Percentiles rank a stretch among this genome's conserved stretches.
phyloP scores from a whole-genome alignment of 345 rosid species.

The Lumnitzera littorea region DNA sequence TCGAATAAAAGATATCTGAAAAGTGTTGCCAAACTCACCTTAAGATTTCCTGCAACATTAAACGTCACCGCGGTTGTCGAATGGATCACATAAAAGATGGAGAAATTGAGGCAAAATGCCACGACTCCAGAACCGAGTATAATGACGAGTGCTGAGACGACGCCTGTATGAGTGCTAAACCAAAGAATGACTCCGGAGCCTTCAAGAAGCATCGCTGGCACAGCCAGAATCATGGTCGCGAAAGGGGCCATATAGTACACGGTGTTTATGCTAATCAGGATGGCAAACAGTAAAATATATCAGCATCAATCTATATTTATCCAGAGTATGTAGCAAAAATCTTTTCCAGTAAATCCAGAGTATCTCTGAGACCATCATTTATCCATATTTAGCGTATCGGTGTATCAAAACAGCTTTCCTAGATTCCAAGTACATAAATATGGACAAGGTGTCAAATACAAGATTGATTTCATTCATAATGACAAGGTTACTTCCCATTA shows the following conservation, averaged over 20 bases:
- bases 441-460: no score
- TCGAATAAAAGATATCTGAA: neutral
- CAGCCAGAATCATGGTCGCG: constrained; percentile 88
- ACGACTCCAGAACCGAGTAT: constrained; percentile 85
- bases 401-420: no score
- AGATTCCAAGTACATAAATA: no score
- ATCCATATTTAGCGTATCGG: no score
- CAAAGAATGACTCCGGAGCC: constrained; percentile 77
- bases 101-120: constrained; percentile 96
- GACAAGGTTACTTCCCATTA: no score
- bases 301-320: constrained; percentile 7
- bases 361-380: neutral
- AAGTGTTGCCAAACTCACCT: constrained; percentile 40
- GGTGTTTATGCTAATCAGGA: constrained; percentile 68
- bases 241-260: constrained; percentile 99
- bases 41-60: constrained; percentile 97
- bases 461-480: no score
- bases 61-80: constrained; percentile 99
- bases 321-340: neutral
- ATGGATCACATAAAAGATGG: constrained; percentile 96
- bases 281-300: constrained; percentile 8
- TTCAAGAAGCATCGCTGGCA: constrained; percentile 85
- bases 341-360: neutral
- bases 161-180: constrained; percentile 52
- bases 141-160: constrained; percentile 58